Evolutionary conservation across 148 eudicot species (phyloP).

Genomic region (Rhododendron henanense): DNA sequence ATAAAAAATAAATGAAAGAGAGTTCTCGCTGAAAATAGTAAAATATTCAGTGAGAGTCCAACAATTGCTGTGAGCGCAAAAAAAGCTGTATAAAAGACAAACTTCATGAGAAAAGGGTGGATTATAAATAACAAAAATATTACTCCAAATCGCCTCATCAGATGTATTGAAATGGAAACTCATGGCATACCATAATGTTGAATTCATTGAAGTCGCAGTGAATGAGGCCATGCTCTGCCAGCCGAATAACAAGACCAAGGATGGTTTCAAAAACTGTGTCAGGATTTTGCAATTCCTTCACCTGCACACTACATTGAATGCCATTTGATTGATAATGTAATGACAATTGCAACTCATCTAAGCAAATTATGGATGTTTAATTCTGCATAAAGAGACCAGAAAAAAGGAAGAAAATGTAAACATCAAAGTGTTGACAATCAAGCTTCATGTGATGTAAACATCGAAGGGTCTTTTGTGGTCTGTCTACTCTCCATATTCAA

Average conservation of each 20-base stretch:
- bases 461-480: neutral
- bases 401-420: neutral
- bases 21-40: neutral
- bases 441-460: neutral
- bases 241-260: slow-evolving; percentile 60
- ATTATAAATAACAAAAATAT: neutral
- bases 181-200: slow-evolving; percentile 70
- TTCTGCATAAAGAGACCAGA: neutral
- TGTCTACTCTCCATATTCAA: neutral
- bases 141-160: neutral
- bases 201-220: slow-evolving; percentile 98
- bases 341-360: neutral
- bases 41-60: neutral
- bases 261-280: slow-evolving; percentile 74
- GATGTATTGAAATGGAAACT: neutral
- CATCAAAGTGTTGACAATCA: neutral
- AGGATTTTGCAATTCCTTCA: slow-evolving; percentile 79
- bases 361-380: neutral
- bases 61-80: neutral
- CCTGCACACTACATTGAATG: slow-evolving; percentile 66
- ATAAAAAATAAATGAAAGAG: neutral
- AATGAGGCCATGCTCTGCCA: slow-evolving; percentile 97
- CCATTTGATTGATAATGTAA: slow-evolving; percentile 3
- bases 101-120: no score
- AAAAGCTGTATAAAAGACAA: no score